Base-by-base conservation (phyloP, 2,329 filamentous ascomycete species). In the Metarhizium guizhouense region DNA sequence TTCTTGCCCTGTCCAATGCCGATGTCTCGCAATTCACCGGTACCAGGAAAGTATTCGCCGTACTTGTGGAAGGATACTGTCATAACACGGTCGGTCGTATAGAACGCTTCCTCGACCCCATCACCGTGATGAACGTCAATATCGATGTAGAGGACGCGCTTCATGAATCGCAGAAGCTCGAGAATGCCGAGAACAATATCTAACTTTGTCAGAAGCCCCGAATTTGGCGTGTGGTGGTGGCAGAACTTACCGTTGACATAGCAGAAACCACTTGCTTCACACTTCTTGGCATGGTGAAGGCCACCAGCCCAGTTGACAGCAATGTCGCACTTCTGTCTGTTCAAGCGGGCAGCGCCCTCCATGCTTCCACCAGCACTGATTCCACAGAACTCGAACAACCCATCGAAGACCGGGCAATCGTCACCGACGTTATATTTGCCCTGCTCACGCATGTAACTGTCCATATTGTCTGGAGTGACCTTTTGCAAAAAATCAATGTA, bases 401-500 rank as follows among this genome's bases (percentile, higher is more conserved):
- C 94, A 67, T 97, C 93, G 64, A 99, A 99, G 20, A 99, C 91
- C 2, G 94, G 94, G 64, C 94, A 99, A 70, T 99, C 94, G 64
- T 96, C 94, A 42, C 93, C 89, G 57, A 97, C 91, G 57, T 96
- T 96, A 77, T 94, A 97, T 60, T 91, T 90, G 45, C 82, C 87
- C 70, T 97, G 92, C 70, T 99, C 94, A 64, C 92, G 88, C 63
- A 86, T 82, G 68, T 90, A 97, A 61, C 82, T 83, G 64, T 99
- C 95, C 90, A 97, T 97, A 69, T 99, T 99, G 75, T 99, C 94
- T 1, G 94, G 95, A 0, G 94, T 97, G 55, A 99, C 94, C 65
- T 95, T 95, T 74, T 81, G 88, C 18, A 99, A 78, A 67, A 97
- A 99, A 55, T 96, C 90, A 60, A 99, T 90, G 72, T 99, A 99